Base-by-base conservation (phyloP, 306 rosid species). In the Psophocarpus tetragonolobus region DNA sequence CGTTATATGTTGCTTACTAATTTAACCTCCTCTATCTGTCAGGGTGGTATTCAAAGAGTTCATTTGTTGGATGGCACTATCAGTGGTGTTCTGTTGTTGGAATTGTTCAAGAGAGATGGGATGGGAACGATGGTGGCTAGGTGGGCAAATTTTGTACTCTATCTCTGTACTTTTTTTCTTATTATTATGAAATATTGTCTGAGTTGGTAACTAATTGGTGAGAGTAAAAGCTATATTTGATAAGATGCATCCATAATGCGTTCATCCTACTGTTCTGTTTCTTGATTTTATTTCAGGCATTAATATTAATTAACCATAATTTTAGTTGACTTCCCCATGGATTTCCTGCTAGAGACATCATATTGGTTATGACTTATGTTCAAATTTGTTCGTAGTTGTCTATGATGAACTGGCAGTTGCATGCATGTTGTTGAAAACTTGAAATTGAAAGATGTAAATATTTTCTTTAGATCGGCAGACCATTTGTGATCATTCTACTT, bases 71-170 rank as follows among this genome's bases (percentile, higher is more conserved):
- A 92, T 85, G 97, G 94, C 54, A 92, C 97, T 26, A 84, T 78
- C 56, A 87, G 90, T 60, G 97, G 97, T 73, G 93, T 92, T 71
- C 83, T 92, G 27, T 83, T 90, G 78, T 83, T 92, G 85, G 97
- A 92, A 82, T 88, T 92, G 77, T 90, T 87, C 50, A 92, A 83
- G 82, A 87, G 97, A 90, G 97, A 90, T 76, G 97, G 94, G 57
- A 85, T 90, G 93, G 97, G 97, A 58, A 92, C 97, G 18, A 92
- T 92, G 97, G 87, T 92, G 32, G 95, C 97, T 61, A 89, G 97
- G 94, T 87, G 86, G 80, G 84, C 63, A 64, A 65, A 27, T 13
- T 42, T 71, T 77, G 36, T 24, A 2, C 33, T 47, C 45, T 62
- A 72, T 72, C 45, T 27, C 66, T 62, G 24, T 54, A 71, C 6